These are phyloP conservation scores for Penicillium digitatum DNA, from an alignment of 2,329 filamentous ascomycete genomes.

Conservation along the genomic window DNA sequence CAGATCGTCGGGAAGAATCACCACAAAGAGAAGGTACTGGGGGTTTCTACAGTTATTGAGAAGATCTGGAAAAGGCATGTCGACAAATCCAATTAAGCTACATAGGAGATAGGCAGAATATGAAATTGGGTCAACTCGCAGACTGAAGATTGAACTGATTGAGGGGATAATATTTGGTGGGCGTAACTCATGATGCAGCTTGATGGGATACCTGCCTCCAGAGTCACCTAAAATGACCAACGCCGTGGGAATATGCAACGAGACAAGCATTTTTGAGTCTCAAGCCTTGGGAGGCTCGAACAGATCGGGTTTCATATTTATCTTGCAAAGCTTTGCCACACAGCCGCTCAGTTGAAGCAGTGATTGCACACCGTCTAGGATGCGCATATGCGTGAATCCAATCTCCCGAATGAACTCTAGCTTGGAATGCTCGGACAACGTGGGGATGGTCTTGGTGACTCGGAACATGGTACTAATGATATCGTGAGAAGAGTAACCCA, in stretches of 20 bases:
- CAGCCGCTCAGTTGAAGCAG: constrained; percentile 91
- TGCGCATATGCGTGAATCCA: constrained; percentile 98
- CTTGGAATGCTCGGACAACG: constrained; percentile 88
- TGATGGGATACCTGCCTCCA: neutral
- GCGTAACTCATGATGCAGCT: constrained; percentile 16
- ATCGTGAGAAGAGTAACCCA: constrained; percentile 97
- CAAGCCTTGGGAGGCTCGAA: constrained; percentile 54
- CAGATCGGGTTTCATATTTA: constrained; percentile 90
- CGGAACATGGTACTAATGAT: constrained; percentile 99
- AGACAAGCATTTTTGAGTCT: constrained; percentile 10
- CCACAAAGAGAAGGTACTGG: constrained; percentile 55
- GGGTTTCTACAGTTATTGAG: constrained; percentile 36
- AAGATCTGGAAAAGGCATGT: constrained; percentile 20
- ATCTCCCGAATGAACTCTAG: constrained; percentile 98
- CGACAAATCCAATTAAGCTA: neutral
- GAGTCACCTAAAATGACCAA: constrained; percentile 17
- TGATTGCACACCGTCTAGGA: constrained; percentile 95
- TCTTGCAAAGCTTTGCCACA: constrained; percentile 81
- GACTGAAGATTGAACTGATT: neutral
- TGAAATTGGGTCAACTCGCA: neutral
- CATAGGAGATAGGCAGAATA: neutral
- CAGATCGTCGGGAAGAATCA: constrained; percentile 52
- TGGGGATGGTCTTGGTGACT: constrained; percentile 92
- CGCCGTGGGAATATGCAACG: constrained; percentile 26
- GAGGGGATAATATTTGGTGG: neutral